Conservation (phyloP, 1,139 yeast species). For the Pichia sorboxylosa region DNA sequence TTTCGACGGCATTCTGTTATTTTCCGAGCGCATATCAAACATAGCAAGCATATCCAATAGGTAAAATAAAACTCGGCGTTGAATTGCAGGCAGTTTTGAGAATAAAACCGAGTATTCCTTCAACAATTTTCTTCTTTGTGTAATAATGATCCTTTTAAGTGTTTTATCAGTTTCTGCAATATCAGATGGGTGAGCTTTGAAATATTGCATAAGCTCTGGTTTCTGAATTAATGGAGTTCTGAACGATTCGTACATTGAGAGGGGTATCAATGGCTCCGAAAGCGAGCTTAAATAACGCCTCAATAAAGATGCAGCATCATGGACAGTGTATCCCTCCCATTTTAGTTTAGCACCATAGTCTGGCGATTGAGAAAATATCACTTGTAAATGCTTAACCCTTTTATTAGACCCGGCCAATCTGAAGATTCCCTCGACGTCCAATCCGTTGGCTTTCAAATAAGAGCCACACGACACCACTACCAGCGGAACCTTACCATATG, state of each 20-base stretch:
- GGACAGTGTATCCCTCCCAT: constrained; percentile 96
- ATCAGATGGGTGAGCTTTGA: constrained; percentile 33
- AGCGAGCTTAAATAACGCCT: constrained; percentile 77
- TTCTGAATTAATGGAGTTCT: constrained; percentile 63
- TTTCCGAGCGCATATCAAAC: constrained; percentile 68
- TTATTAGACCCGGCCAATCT: constrained; percentile 88
- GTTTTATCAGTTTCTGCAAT: constrained; percentile 2
- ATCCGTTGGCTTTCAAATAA: constrained; percentile 63
- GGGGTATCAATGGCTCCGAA: constrained; percentile 87
- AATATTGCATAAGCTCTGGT: constrained; percentile 48
- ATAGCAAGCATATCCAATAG: constrained; percentile 76
- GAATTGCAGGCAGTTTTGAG: constrained; percentile 51
- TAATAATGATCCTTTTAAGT: constrained; percentile 27
- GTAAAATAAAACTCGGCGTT: constrained; percentile 79
- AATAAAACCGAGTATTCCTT: constrained; percentile 62
- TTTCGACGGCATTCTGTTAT: constrained; percentile 84
- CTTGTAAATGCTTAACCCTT: constrained; percentile 76
- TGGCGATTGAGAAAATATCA: constrained; percentile 76
- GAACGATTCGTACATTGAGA: constrained; percentile 64
- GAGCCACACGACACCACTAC: constrained; percentile 96
- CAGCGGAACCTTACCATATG: constrained; percentile 72
- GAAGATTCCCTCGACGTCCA: constrained; percentile 80
- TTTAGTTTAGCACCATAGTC: constrained; percentile 74
- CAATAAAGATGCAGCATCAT: constrained; percentile 88
- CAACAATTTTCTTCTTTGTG: constrained; percentile 52